Evolutionary conservation across 805 yeast species (phyloP), one percentile per base, ranked within the genome.

Genomic region (Candida hispaniensis): DNA sequence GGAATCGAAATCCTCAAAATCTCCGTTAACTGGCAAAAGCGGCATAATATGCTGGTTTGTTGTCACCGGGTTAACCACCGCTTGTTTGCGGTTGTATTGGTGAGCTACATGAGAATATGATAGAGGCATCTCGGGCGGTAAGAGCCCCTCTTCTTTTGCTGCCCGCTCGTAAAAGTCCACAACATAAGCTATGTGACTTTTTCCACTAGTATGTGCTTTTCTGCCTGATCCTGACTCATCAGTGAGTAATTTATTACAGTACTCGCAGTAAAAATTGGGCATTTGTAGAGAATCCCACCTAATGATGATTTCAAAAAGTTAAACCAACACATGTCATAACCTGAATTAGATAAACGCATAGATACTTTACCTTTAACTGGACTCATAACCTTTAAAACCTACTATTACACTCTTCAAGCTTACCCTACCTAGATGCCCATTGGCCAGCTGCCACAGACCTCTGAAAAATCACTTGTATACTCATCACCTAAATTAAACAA

Each of bases 171-270:
- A 83, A 59, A 80, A 82, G 39, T 77, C 79, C 41, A 83, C 73
- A 33, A 78, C 79, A 36, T 69, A 64, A 41, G 69, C 66, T 26
- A 79, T 61, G 55, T 83, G 95, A 54, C 79, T 76, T 47, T 70
- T 72, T 7, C 95, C 95, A 23, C 67, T 60, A 25, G 79, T 54
- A 55, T 83, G 95, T 25, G 83, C 74, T 49, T 78, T 76, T 14
- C 94, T 59, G 38, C 83, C 94, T 58, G 91, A 78, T 47, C 73
- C 62, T n/a, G 91, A 78, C 55, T 82, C 94, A 52, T 83, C 94
- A 1, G 94, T 83, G 40, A 85, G 60, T 47, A 78, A 42, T 58
- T 65, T 72, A 50, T 73, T 73, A 53, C 94, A 83, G 52, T 82
- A 83, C 46, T 79, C 91, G 56, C 94, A 83, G 58, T 41, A 41